Base-by-base conservation (phyloP, 1,284 basidiomycete genomes). In the Fomes fomentarius region DNA sequence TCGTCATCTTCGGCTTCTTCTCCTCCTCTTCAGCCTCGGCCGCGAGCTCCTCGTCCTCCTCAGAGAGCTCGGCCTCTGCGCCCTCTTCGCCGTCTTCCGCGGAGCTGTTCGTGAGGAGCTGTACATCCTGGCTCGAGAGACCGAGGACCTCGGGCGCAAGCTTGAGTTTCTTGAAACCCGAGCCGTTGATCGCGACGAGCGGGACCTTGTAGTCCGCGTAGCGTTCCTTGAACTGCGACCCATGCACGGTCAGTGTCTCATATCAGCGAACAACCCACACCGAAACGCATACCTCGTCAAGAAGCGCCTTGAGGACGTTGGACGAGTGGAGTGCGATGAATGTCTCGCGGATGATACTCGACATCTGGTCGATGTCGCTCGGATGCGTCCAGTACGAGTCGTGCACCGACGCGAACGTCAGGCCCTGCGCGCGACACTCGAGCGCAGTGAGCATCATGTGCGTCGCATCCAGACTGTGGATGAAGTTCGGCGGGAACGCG, bases 351-450 rank as follows among this genome's bases (percentile, higher is more conserved):
- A 99, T 96, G 63, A 92, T 81, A 44, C 79, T 79, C 0, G 92
- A 93, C 94, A 99, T 97, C 51, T 85, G 77, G 71, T 98, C 93
- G 56, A 98, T 91, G 58, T 83, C 85, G 34, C 79, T 83, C 0
- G 96, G 92, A 69, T 99, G 96, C 7, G 96, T 98, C 96, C 96
- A 99, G 76, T 98, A 99, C 1, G 95, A 98, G 71, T 99, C 97
- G 72, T 99, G 96, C 12, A 99, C 97, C 2, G 94, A 93, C 0
- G 96, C 96, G 69, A 98, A 98, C 0, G 89, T 89, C 56, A 97
- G 70, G 43, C 77, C 79, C 65, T 82, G 80, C 17, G 84, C 80
- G 64, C 82, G 77, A 69, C 93, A 98, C 66, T 93, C 89, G 37
- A 97, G 79, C n/a, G 96, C 96, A 1, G 96, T 98, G 61, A 98